These are phyloP conservation scores for Cryphonectria parasitica DNA, from an alignment of 2,329 filamentous ascomycete species.

Conservation along the genomic window DNA sequence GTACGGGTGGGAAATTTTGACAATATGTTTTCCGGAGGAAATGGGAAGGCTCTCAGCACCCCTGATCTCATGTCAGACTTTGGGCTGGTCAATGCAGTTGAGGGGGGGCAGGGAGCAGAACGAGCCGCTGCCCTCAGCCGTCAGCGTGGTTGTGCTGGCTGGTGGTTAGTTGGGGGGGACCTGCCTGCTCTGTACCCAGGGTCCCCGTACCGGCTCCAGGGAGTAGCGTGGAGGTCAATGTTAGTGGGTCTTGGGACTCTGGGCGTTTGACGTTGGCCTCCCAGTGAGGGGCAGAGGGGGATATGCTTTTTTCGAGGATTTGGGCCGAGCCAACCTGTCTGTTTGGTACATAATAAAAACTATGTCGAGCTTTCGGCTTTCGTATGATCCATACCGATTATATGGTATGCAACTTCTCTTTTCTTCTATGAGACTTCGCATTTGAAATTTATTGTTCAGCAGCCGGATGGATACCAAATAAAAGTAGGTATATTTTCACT, in stretches of 20 bases:
- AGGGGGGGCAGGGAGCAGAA: neutral
- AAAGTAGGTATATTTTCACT: neutral
- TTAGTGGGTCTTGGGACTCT: neutral
- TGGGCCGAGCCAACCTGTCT: neutral
- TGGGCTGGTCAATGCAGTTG: neutral
- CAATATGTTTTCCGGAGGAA: neutral
- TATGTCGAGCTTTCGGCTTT: neutral
- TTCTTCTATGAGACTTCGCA: neutral
- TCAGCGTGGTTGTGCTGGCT: neutral
- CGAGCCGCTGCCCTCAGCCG: neutral
- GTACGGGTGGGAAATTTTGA: neutral
- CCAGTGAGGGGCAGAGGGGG: neutral
- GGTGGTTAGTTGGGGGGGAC: neutral
- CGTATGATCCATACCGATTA: neutral
- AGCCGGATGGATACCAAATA: neutral
- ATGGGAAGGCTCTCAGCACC: neutral
- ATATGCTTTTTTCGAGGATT: neutral
- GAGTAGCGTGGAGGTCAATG: neutral
- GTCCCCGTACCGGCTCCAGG: neutral
- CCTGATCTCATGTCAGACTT: conserved; percentile 1
- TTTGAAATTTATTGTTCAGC: neutral
- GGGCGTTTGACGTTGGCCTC: neutral
- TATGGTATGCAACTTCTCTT: neutral
- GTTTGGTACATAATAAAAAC: no score
- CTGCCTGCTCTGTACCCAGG: neutral